Conservation (phyloP, 2,329 filamentous ascomycete species). For the Dactylellina drechsleri region DNA sequence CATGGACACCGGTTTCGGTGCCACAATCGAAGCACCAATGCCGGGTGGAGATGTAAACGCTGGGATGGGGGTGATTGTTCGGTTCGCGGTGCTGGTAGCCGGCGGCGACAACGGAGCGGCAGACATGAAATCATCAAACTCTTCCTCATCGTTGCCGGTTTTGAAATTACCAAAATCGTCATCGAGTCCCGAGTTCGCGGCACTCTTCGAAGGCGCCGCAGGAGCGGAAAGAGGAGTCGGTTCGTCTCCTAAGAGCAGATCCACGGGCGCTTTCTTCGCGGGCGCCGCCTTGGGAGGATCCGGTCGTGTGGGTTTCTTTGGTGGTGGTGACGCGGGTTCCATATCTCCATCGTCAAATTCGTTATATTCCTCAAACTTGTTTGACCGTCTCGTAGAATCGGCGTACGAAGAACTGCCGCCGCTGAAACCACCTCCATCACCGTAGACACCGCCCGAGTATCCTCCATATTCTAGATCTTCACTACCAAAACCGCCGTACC, state of each 20-base stretch:
- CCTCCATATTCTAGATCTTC: slow-evolving; percentile 74
- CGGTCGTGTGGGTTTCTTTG: slow-evolving; percentile 61
- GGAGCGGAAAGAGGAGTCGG: slow-evolving; percentile 66
- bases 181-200: slow-evolving; percentile 62
- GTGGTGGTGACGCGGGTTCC: slow-evolving; percentile 60
- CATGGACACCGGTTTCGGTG: slow-evolving; percentile 85
- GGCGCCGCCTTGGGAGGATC: slow-evolving; percentile 44
- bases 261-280: slow-evolving; percentile 78
- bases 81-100: slow-evolving; percentile 57
- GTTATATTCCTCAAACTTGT: slow-evolving; percentile 95
- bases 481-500: slow-evolving; percentile 92
- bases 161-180: slow-evolving; percentile 63
- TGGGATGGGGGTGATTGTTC: slow-evolving; percentile 60
- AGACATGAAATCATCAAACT: slow-evolving; percentile 98
- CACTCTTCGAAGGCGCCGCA: slow-evolving; percentile 62
- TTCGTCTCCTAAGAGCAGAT: slow-evolving; percentile 90
- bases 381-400: slow-evolving; percentile 62
- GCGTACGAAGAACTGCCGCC: slow-evolving; percentile 64
- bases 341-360: slow-evolving; percentile 84
- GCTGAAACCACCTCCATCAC: slow-evolving; percentile 94
- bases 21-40: slow-evolving; percentile 69
- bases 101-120: slow-evolving; percentile 71
- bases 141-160: slow-evolving; percentile 78
- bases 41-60: slow-evolving; percentile 65
- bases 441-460: slow-evolving; percentile 82